Conservation (phyloP, 1,139 yeast species). For the Candida sp. region DNA sequence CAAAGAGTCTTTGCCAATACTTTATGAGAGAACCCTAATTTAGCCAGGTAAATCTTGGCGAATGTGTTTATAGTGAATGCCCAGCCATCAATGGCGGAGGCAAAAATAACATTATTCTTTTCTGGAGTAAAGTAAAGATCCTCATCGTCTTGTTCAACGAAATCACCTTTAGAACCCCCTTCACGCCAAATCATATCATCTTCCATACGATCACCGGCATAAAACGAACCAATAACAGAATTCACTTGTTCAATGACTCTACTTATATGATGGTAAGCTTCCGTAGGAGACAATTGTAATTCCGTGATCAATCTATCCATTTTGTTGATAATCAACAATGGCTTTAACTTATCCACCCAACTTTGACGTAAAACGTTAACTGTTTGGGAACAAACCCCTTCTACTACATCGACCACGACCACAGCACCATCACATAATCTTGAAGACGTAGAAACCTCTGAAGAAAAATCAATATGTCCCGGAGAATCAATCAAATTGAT, state of each 20-base stretch:
- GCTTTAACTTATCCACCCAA: constrained; percentile 90
- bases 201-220: constrained; percentile 90
- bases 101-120: constrained; percentile 86
- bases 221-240: constrained; percentile 91
- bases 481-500: constrained; percentile 97
- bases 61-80: constrained; percentile 90
- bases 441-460: constrained; percentile 95
- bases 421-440: constrained; percentile 97
- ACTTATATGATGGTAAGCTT: constrained; percentile 79
- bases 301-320: constrained; percentile 85
- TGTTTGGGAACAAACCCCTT: constrained; percentile 97
- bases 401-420: constrained; percentile 93
- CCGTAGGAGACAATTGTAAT: constrained; percentile 75
- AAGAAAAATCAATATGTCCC: constrained; percentile 96
- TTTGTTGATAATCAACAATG: constrained; percentile 88
- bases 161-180: constrained; percentile 52
- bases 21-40: constrained; percentile 79
- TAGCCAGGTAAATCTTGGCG: constrained; percentile 81
- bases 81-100: constrained; percentile 98
- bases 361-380: constrained; percentile 93
- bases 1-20: constrained; percentile 78
- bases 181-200: constrained; percentile 87
- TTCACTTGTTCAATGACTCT: constrained; percentile 89
- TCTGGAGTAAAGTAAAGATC: constrained; percentile 90
- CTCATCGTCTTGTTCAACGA: constrained; percentile 74